These are phyloP conservation scores for Cytospora mali DNA, from an alignment of 2,329 filamentous ascomycete species.

Conservation along the genomic window DNA sequence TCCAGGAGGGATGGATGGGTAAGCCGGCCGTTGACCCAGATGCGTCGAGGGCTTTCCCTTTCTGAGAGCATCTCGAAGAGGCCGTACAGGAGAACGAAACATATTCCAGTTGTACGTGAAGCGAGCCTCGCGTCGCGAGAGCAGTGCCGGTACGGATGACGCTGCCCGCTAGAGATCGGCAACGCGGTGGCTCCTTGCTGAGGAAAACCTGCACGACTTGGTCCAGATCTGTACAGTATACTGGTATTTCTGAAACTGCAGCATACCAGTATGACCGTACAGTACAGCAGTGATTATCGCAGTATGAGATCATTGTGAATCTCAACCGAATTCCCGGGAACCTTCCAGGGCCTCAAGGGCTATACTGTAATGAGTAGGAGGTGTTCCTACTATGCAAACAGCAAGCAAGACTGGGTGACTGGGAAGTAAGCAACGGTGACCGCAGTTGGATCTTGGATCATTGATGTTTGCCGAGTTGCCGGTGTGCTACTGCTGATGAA, in stretches of 20 bases:
- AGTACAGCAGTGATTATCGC: background rate
- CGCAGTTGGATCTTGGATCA: no score
- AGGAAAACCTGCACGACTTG: slow-evolving; percentile 21
- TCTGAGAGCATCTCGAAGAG: no score
- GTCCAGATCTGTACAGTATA: background rate
- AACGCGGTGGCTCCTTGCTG: slow-evolving; percentile 6
- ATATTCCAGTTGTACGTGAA: background rate
- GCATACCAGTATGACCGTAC: background rate
- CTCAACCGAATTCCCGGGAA: background rate
- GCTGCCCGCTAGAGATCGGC: slow-evolving; percentile 7
- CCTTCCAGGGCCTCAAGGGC: background rate
- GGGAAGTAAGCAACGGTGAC: background rate
- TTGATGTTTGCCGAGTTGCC: slow-evolving; percentile 18
- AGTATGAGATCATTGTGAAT: slow-evolving; percentile 17
- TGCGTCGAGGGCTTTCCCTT: background rate
- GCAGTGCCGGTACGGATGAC: background rate
- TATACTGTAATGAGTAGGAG: background rate
- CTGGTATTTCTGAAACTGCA: background rate
- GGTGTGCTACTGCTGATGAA: background rate
- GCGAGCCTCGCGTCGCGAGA: background rate
- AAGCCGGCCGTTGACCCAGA: slow-evolving; percentile 3
- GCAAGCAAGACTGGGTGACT: background rate
- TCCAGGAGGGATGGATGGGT: no score
- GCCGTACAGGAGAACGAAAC: no score
- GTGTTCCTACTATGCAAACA: background rate